These are phyloP conservation scores for Naegleria fowleri DNA, from an alignment of 208 protist species.

Conservation along the genomic window DNA sequence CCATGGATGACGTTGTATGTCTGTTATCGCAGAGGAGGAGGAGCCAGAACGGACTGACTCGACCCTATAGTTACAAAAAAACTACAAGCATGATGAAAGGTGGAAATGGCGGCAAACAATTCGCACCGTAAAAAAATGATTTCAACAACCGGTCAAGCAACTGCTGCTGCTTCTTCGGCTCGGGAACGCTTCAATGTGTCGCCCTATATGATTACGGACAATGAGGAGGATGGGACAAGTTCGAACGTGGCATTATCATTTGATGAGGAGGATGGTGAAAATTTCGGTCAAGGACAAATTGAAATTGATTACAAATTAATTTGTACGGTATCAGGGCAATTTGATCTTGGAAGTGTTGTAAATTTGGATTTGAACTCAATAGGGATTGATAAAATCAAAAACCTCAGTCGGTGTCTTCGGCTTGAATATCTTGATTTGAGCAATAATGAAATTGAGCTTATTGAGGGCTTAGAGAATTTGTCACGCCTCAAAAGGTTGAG, in stretches of 20 bases:
- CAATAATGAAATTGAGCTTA: background rate
- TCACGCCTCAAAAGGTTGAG: background rate
- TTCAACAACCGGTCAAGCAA: no score
- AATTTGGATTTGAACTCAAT: background rate
- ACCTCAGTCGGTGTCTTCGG: background rate
- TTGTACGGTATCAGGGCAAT: background rate
- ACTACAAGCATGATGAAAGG: no score
- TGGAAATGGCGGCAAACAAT: no score
- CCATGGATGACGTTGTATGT: no score
- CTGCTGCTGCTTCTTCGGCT: no score
- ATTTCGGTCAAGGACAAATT: background rate
- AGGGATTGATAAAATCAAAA: background rate
- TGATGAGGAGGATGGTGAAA: background rate
- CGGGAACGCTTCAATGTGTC: background rate
- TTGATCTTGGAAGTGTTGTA: background rate
- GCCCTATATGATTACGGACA: background rate
- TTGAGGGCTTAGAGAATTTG: background rate
- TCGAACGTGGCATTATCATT: background rate
- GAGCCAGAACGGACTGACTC: no score
- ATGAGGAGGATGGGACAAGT: background rate
- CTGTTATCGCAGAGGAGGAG: no score
- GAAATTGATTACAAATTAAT: slow-evolving; percentile 7
- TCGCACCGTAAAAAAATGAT: no score
- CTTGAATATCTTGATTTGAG: background rate
- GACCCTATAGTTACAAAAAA: no score